Evolutionary conservation across 164 flowering plant genomes (phyloP).

Genomic region (Stephania yunnanensis): DNA sequence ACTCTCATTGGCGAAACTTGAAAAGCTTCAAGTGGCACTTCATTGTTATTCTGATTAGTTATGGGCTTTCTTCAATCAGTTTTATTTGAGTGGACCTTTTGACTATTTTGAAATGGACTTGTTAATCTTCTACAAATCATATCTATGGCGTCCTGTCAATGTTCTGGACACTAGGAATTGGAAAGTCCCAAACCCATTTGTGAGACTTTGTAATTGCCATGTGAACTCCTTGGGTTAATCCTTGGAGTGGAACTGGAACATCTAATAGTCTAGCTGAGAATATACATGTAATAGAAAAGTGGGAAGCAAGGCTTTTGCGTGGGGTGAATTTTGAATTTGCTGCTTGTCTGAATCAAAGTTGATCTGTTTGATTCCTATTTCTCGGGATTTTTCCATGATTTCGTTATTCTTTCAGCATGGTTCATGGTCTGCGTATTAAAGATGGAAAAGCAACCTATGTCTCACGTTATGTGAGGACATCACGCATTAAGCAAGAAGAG

Average conservation of each 20-base stretch:
- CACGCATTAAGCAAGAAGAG: slow-evolving; percentile 90
- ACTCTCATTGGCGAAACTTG: no score
- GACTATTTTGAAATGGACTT: neutral
- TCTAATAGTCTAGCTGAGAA: neutral
- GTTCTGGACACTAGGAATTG: neutral
- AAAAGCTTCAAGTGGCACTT: neutral
- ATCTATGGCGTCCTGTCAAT: neutral
- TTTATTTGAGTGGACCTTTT: neutral
- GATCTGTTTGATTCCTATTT: neutral
- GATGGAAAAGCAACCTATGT: slow-evolving; percentile 96
- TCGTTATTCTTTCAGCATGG: slow-evolving; percentile 52
- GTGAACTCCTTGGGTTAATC: neutral
- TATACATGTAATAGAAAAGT: neutral
- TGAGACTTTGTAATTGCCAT: neutral
- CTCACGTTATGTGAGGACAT: slow-evolving; percentile 82
- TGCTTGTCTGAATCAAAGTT: neutral
- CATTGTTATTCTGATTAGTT: neutral
- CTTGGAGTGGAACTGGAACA: neutral
- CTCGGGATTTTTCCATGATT: neutral
- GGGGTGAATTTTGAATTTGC: neutral
- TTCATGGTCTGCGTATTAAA: slow-evolving; percentile 91
- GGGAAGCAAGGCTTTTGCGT: neutral
- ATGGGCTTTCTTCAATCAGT: neutral
- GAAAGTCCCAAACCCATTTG: no score
- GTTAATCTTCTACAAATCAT: neutral